A percentile compares a stretch with the other conserved stretches of the same genome.
phyloP scores from a whole-genome alignment of 1,284 basidiomycete species.

The Austroboletus novae-zelandiae region DNA sequence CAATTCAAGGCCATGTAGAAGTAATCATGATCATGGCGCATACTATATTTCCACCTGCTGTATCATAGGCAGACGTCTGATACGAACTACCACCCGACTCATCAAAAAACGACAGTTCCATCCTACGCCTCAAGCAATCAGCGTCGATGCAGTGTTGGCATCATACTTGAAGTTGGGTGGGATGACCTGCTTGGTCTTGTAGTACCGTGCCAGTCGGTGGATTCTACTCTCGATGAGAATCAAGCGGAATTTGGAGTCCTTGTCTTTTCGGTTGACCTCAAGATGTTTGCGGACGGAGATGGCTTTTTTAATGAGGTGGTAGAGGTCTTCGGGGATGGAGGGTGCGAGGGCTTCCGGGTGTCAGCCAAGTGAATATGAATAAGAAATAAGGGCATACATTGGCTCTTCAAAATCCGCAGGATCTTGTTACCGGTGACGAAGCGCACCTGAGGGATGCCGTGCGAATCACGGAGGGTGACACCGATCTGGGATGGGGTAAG shows the following conservation, averaged over 20 bases:
- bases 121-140: conserved; percentile 72
- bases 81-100: conserved; percentile 2
- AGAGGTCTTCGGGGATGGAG: conserved; percentile 98
- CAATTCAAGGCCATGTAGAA: background rate
- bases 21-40: conserved; percentile 6
- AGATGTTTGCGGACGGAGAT: conserved; percentile 99
- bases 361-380: conserved; percentile 23
- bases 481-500: conserved; percentile 98
- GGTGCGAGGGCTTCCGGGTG: conserved; percentile 83
- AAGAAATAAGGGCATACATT: conserved; percentile 58
- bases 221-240: conserved; percentile 99
- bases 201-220: conserved; percentile 94
- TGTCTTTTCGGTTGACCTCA: conserved; percentile 98
- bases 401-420: conserved; percentile 94
- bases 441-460: conserved; percentile 96
- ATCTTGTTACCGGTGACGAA: conserved; percentile 99
- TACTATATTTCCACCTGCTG: conserved; percentile 21
- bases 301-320: conserved; percentile 99
- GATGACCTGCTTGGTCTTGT: conserved; percentile 98
- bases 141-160: conserved; percentile 85
- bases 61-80: background rate
- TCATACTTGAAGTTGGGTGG: conserved; percentile 98
- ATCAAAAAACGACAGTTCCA: background rate
- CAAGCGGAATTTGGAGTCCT: conserved; percentile 97
- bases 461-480: conserved; percentile 96